A percentile compares a stretch with the other conserved stretches of the same genome.
phyloP scores from a whole-genome alignment of 805 yeast genomes.

The Zygosaccharomyces kombuchaensis region DNA sequence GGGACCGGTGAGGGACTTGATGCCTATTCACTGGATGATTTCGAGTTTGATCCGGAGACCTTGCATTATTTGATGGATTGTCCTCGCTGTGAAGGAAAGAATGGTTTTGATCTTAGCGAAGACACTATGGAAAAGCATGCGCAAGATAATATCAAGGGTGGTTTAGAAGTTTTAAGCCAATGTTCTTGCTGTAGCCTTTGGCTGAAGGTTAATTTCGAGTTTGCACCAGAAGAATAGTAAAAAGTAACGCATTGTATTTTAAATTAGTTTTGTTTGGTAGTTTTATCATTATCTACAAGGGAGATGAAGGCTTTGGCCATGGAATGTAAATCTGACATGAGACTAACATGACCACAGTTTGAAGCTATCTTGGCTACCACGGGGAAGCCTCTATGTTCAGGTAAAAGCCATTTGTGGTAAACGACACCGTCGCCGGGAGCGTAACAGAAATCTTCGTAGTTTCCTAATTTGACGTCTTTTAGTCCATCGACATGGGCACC shows the following conservation, averaged over 20 bases:
- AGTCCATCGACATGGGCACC: constrained; percentile 63
- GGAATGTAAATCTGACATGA: constrained; percentile 67
- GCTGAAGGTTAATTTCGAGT: constrained; percentile 65
- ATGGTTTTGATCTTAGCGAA: constrained; percentile 60
- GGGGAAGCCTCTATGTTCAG: constrained; percentile 68
- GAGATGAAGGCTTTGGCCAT: constrained; percentile 70
- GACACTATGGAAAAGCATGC: constrained; percentile 48
- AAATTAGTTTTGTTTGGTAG: background rate
- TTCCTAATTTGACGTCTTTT: constrained; percentile 64
- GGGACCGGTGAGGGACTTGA: constrained; percentile 67
- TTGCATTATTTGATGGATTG: constrained; percentile 45
- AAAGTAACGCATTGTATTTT: background rate
- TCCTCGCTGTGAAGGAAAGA: constrained; percentile 55
- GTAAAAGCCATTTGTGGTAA: constrained; percentile 77
- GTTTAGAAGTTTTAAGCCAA: constrained; percentile 68
- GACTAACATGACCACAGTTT: constrained; percentile 69
- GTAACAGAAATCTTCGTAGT: constrained; percentile 70
- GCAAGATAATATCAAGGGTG: constrained; percentile 40
- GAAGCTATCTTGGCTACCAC: constrained; percentile 64
- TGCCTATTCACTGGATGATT: constrained; percentile 58
- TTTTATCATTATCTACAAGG: constrained; percentile 53
- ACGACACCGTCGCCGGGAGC: constrained; percentile 96
- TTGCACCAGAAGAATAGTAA: constrained; percentile 28
- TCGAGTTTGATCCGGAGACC: constrained; percentile 40
- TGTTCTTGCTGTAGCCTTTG: constrained; percentile 83